Evolutionary conservation across 148 eudicot genomes (phyloP).

Genomic region (Rhododendron kiyosumense): DNA sequence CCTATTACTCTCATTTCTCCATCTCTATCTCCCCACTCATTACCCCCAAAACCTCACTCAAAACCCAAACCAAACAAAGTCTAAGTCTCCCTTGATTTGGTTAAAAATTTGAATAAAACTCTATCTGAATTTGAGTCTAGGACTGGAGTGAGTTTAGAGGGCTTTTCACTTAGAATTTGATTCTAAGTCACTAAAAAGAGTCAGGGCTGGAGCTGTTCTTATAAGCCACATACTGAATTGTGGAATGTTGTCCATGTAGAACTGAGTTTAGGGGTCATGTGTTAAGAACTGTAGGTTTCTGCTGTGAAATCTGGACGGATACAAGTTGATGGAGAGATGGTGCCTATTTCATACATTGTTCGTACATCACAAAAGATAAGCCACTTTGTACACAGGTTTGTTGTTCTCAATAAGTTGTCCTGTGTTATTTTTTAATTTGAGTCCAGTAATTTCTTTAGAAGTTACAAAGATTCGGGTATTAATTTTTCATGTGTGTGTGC

Average conservation of each 20-base stretch:
- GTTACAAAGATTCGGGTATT: neutral
- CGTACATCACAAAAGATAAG: constrained; percentile 81
- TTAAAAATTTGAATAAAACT: neutral
- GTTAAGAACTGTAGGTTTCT: constrained; percentile 46
- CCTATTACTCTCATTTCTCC: too few species aligned
- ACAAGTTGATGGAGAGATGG: constrained; percentile 82
- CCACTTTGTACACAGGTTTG: constrained; percentile 92
- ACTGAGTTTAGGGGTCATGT: constrained; percentile 8
- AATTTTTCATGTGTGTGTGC: neutral
- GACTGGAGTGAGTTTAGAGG: neutral
- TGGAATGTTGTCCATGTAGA: neutral
- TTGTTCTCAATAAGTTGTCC: neutral
- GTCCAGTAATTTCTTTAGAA: neutral
- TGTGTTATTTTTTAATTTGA: neutral
- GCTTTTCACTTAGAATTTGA: neutral
- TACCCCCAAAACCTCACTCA: too few species aligned
- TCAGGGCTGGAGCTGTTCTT: neutral
- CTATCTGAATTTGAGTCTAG: neutral
- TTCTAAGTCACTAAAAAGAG: neutral
- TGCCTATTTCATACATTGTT: constrained; percentile 63
- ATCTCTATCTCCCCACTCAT: too few species aligned
- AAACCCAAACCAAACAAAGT: too few species aligned
- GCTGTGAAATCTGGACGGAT: constrained; percentile 95
- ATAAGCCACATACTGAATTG: neutral
- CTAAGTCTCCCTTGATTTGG: neutral